phyloP scores from a whole-genome alignment of 192 early-diverging fungal species.

The Coemansia sp. region DNA sequence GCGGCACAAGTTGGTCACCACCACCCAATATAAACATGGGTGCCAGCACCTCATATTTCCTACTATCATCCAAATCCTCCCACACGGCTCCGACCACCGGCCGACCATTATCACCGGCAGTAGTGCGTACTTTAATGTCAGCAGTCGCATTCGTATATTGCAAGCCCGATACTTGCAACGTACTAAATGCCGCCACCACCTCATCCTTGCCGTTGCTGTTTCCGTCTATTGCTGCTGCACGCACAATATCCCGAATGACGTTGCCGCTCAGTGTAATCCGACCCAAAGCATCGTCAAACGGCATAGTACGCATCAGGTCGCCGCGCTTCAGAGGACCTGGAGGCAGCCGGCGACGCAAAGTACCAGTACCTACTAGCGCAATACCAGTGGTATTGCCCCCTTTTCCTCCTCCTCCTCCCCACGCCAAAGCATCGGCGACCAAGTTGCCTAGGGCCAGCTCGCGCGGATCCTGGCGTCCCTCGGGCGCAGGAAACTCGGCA shows the following conservation, averaged over 20 bases:
- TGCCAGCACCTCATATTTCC: conserved; percentile 57
- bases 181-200: conserved; percentile 49
- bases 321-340: conserved; percentile 62
- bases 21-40: conserved; percentile 65
- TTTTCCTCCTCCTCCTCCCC: conserved; percentile 10
- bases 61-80: conserved; percentile 45
- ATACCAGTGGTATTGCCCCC: conserved; percentile 30
- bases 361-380: conserved; percentile 66
- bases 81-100: conserved; percentile 25
- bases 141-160: conserved; percentile 14
- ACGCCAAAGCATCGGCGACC: conserved; percentile 68
- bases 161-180: conserved; percentile 68
- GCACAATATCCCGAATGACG: conserved; percentile 59
- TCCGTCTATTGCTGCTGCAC: conserved; percentile 35
- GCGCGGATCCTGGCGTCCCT: conserved; percentile 41
- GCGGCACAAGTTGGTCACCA: conserved; percentile 63
- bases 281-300: conserved; percentile 66
- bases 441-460: conserved; percentile 71
- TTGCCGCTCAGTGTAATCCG: conserved; percentile 57
- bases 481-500: conserved; percentile 42
- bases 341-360: conserved; percentile 62
- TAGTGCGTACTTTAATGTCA: conserved; percentile 8
- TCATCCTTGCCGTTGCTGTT: conserved; percentile 29
- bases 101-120: conserved; percentile 12
- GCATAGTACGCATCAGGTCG: conserved; percentile 61